Base-by-base conservation (phyloP, 2,329 filamentous ascomycete genomes). In the Fusarium chlamydosporum region DNA sequence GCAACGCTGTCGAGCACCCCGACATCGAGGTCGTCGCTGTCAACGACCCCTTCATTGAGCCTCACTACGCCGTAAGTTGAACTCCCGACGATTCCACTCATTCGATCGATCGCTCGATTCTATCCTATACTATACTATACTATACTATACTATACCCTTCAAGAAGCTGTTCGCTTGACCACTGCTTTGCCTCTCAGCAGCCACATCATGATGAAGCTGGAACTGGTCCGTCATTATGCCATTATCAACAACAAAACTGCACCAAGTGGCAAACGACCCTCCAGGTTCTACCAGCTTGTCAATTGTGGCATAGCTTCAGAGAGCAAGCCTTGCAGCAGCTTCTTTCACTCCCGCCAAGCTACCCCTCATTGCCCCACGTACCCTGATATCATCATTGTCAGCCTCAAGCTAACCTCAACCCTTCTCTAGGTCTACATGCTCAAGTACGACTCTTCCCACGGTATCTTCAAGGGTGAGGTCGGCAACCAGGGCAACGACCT, bases 11-110 rank as follows among this genome's bases (percentile, higher is more conserved):
- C 81, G 91, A 96, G 89, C 92, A 95, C 85, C 84, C 88, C 78
- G 92, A 96, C 65, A 92, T 98, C 80, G 88, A 97, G 78, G 88
- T 99, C 78, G 93, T 97, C 79, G 95, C 96, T 77, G 93, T 97
- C 86, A 98, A 99, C 89, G 96, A 98, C 83, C 96, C 96, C 77
- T 98, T 99, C 91, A 98, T 99, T 85, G 94, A 97, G 85, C 89
- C 92, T 79, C 86, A 94, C 83, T 98, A 98, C 85, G 96, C 96
- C 83, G 95, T 97, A 90, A 87, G 94, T 92, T 64, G 43, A 50
- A 54, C 56, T 50, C 59, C 46, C 41, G 33, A 51, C 59, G 50
- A 56, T 31, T 37, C 20, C 27, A 10, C 38, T 33, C 38, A 31
- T 35, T 35, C 31, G 29, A 2, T n/a, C 23, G n/a, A n/a, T n/a